Conservation (phyloP, 257 asterid genomes). For the Parsonsia alboflavescens region DNA sequence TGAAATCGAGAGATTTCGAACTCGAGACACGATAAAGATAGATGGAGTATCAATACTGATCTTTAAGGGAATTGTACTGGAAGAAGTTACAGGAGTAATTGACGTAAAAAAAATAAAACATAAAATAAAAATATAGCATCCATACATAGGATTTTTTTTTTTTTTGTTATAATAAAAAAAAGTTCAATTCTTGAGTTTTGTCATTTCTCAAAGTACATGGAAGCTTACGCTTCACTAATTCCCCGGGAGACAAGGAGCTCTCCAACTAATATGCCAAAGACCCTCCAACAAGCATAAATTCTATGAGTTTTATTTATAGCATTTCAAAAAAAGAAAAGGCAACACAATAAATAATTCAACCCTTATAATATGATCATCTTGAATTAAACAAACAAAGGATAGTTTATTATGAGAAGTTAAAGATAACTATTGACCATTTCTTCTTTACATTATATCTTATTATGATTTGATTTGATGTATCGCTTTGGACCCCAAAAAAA, state of each 20-base stretch:
- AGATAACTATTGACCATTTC: constrained; percentile 5
- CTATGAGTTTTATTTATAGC: not conserved
- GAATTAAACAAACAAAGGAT: not conserved
- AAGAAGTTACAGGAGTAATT: no score
- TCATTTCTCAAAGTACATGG: not conserved
- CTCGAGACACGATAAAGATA: no score
- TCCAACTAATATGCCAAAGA: not conserved
- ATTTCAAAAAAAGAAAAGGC: not conserved
- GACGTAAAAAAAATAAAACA: no score
- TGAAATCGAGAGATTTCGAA: no score
- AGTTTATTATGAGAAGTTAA: not conserved
- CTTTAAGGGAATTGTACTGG: no score
- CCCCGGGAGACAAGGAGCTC: not conserved
- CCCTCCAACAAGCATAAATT: constrained; percentile 3
- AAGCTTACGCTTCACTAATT: not conserved
- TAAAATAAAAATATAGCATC: no score
- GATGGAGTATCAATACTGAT: no score
- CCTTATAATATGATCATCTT: no score
- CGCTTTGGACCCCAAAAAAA: not conserved
- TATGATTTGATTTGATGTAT: not conserved
- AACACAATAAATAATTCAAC: not conserved
- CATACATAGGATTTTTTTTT: no score
- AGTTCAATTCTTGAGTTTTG: not conserved
- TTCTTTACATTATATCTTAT: not conserved
- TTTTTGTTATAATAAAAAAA: no score